Base-by-base conservation (phyloP, 176 grass and related monocot species). In the Cocos nucifera region DNA sequence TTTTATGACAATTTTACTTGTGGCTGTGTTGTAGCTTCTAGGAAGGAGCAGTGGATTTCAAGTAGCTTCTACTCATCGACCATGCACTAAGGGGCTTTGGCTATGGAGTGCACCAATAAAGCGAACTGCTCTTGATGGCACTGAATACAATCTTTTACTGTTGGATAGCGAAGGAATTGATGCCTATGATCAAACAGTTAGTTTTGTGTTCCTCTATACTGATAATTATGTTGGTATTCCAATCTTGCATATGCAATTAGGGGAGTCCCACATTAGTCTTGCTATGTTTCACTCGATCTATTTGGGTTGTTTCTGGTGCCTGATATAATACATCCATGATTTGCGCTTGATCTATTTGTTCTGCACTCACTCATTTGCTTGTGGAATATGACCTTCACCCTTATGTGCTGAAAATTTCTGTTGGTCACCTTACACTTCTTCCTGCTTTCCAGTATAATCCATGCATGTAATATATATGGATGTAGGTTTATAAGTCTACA, bases 81-180 rank as follows among this genome's bases (percentile, higher is more conserved):
- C 93, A 19, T 98, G 93, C 74, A 98, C 93, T n/a, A 98, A 98
- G 70, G 93, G 93, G 30, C 88, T 98, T 64, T 98, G 93, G 93
- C 92, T 98, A 84, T 98, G 93, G 93, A 98, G 93, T 17, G 22
- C 70, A 0, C 93, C 93, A 61, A 73, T 98, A 75, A 98, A 91
- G 66, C 76, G 84, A 78, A 92, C 76, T 67, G 88, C 78, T 61
- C 77, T 92, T 53, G 93, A 98, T 72, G 93, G 93, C 61, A 98
- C 79, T 35, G 88, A 89, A 62, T 98, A 92, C 63, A 92, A 70
- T 75, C 79, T 98, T 79, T 63, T 98, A 26, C 78, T 98, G 57
- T 70, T 98, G 49, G 93, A 98, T 64, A 89, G 78, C 53, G 93
- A 98, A 85, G 93, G 93, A 75, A 98, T 98, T 70, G 93, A 92